Percentiles rank a stretch among this genome's conserved stretches.
Evolutionary conservation across 2,329 filamentous ascomycete genomes (phyloP).

Genomic region (Colletotrichum sp.): DNA sequence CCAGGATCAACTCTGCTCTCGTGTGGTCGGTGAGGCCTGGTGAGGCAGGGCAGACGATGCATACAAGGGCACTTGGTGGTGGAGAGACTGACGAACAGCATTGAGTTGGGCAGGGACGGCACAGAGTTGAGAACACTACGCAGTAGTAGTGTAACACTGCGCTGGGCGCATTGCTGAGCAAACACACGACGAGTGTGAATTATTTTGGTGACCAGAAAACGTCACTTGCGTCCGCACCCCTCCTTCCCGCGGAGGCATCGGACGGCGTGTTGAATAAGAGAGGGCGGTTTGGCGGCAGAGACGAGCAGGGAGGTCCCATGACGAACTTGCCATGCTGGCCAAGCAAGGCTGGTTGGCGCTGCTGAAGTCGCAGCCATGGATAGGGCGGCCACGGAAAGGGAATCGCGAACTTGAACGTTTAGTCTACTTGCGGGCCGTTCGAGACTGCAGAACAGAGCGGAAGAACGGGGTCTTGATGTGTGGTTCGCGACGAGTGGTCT

Average conservation of each 20-base stretch:
- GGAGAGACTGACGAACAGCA: background rate
- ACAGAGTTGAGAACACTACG: background rate
- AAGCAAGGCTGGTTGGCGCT: constrained; percentile 4
- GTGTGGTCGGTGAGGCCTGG: constrained; percentile 2
- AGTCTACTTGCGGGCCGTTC: background rate
- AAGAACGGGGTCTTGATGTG: background rate
- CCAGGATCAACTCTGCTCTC: constrained; percentile 3
- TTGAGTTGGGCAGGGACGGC: constrained; percentile 3
- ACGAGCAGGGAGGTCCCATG: constrained; percentile 8
- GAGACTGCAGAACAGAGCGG: background rate
- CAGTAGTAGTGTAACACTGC: background rate
- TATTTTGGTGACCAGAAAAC: background rate
- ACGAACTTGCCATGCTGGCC: background rate
- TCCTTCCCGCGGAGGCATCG: background rate
- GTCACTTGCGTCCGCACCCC: background rate
- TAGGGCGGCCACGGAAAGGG: background rate
- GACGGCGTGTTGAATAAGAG: background rate
- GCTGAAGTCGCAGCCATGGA: background rate
- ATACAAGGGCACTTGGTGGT: background rate
- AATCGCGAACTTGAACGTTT: background rate
- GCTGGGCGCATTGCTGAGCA: background rate
- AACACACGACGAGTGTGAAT: background rate
- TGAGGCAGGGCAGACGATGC: constrained; percentile 2
- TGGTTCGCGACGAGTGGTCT: background rate
- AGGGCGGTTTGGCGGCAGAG: background rate